Percentiles rank a stretch among this genome's conserved stretches.
Conservation (phyloP, 495 filamentous ascomycete genomes). For the Podospora fimiseda region DNA sequence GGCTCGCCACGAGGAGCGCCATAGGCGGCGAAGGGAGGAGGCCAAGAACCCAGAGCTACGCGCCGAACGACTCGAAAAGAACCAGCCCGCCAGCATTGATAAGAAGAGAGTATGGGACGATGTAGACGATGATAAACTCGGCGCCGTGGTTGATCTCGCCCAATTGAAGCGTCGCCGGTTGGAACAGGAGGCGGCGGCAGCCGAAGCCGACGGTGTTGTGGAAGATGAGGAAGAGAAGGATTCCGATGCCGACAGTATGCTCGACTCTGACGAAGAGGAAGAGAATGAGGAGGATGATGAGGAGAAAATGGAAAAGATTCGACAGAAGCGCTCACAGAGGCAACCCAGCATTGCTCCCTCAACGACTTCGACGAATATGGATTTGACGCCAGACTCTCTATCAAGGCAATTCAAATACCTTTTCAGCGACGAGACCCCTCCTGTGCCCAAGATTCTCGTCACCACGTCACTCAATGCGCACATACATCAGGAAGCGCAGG, state of each 20-base stretch:
- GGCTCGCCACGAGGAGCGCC: conserved; percentile 67
- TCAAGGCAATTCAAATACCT: conserved; percentile 74
- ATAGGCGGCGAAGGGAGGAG: conserved; percentile 75
- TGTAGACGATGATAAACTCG: conserved; percentile 69
- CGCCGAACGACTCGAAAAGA: conserved; percentile 62
- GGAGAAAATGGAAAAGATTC: conserved; percentile 25
- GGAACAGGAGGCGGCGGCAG: conserved; percentile 55
- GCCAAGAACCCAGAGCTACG: conserved; percentile 71
- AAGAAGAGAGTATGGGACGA: conserved; percentile 92
- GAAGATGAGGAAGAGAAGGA: conserved; percentile 40
- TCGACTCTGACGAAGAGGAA: conserved; percentile 17
- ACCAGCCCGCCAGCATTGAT: conserved; percentile 79
- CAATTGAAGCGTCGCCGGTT: conserved; percentile 65
- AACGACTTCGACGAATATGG: conserved; percentile 63
- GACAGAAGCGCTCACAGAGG: conserved; percentile 49
- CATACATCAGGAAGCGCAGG: conserved; percentile 71
- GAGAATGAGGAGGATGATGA: conserved; percentile 12
- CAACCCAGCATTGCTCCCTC: conserved; percentile 49
- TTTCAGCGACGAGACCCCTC: conserved; percentile 57
- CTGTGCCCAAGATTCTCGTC: conserved; percentile 72
- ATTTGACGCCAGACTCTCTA: conserved; percentile 62
- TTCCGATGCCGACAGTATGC: conserved; percentile 34
- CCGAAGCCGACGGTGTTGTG: conserved; percentile 41
- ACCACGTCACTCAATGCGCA: conserved; percentile 83
- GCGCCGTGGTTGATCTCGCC: conserved; percentile 70